phyloP scores from a whole-genome alignment of 2,329 filamentous ascomycete species.

The Penicillium decumbens region DNA sequence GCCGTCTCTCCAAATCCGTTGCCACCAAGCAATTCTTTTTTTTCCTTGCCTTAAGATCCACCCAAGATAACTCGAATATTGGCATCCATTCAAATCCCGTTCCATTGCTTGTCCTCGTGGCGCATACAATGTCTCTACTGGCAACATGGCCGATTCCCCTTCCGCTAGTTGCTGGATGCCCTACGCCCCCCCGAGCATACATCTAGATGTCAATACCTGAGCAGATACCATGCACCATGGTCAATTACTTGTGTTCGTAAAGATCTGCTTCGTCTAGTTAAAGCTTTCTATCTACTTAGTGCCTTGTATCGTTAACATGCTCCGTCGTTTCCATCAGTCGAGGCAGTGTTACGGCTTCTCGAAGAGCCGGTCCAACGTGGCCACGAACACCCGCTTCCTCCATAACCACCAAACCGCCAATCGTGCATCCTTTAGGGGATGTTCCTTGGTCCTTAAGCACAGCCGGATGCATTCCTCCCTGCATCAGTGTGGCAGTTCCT shows the following conservation, averaged over 20 bases:
- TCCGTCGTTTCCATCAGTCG: slow-evolving; percentile 45
- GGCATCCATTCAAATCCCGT: not conserved
- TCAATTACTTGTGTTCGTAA: not conserved
- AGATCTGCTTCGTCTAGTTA: not conserved
- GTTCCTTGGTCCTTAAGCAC: slow-evolving; percentile 57
- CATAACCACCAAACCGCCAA: slow-evolving; percentile 57
- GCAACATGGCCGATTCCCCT: slow-evolving; percentile 3
- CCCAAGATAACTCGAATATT: not conserved
- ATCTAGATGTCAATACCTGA: not conserved
- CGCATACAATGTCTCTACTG: not conserved
- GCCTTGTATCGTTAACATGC: slow-evolving; percentile 25
- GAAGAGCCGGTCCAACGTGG: slow-evolving; percentile 51
- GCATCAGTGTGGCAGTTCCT: slow-evolving; percentile 55
- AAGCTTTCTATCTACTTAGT: slow-evolving; percentile 7
- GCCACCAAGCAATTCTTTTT: not conserved
- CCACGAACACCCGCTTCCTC: slow-evolving; percentile 56
- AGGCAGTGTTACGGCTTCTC: slow-evolving; percentile 58
- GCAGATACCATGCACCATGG: not conserved
- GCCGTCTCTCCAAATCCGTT: not conserved
- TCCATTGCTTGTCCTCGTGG: not conserved
- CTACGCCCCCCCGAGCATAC: slow-evolving; percentile 10
- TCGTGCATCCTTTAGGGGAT: slow-evolving; percentile 60
- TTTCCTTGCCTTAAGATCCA: not conserved
- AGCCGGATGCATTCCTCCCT: slow-evolving; percentile 57
- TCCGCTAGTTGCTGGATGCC: not conserved